Evolutionary conservation across 306 rosid species (phyloP).

Genomic region (Quercus glauca): DNA sequence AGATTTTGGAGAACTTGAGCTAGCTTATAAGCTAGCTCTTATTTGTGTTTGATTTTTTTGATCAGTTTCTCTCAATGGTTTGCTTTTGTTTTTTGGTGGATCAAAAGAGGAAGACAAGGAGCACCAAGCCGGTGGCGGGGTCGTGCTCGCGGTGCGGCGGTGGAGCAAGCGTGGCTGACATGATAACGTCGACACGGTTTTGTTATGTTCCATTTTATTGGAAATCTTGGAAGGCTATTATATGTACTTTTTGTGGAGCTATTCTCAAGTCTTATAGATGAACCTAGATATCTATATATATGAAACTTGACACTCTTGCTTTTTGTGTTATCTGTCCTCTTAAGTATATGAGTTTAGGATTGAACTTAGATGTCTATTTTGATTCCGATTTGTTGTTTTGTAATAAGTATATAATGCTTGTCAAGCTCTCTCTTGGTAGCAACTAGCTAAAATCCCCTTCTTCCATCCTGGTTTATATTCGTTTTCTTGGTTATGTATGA

Average conservation of each 20-base stretch:
- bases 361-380: too few species aligned
- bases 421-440: too few species aligned
- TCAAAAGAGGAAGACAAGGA: constrained; percentile 51
- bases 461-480: too few species aligned
- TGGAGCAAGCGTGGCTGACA: constrained; percentile 76
- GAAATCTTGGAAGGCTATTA: constrained; percentile 67
- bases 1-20: neutral
- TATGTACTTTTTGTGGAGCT: constrained; percentile 82
- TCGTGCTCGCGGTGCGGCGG: constrained; percentile 69
- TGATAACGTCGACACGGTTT: constrained; percentile 63
- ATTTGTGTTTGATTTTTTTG: neutral
- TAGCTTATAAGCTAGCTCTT: neutral
- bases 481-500: too few species aligned
- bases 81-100: constrained; percentile 79
- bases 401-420: too few species aligned
- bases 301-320: neutral
- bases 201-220: constrained; percentile 61
- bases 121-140: constrained; percentile 83
- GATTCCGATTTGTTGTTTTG: too few species aligned
- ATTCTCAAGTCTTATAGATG: constrained; percentile 67
- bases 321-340: neutral
- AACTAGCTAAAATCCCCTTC: too few species aligned
- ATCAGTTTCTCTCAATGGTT: constrained; percentile 36
- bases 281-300: neutral
- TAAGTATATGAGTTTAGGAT: too few species aligned